Base-by-base conservation (phyloP, 192 early-diverging fungal species). In the Gonapodya prolifera region DNA sequence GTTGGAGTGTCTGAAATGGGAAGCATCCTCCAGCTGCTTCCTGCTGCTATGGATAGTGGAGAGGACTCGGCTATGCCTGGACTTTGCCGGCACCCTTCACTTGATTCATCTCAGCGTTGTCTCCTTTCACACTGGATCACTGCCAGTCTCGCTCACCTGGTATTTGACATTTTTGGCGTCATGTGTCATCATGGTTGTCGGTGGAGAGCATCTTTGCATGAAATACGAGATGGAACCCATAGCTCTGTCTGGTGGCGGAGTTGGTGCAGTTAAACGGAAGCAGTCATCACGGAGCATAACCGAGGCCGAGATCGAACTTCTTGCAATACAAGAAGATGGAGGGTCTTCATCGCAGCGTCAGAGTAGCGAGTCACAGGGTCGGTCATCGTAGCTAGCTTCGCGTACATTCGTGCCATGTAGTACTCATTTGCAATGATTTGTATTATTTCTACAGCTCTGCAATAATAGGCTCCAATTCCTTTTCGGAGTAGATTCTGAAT, bases 131-230 rank as follows among this genome's bases (percentile, higher is more conserved):
- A 84, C 83, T 34, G 81, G 85, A 1, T 82, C 81, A 31, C 30
- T 95, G n/a, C 92, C 93, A 0, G 83, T 83, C 18, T 82, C 83
- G 30, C 82, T 89, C 30, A 70, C 88, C 16, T 95, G 92, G 92
- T 95, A 92, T 91, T 36, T 88, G 17, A 71, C 87, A 17, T 85
- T 90, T 61, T 33, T 85, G 13, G 77, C 83, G 13, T 85, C 88
- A 0, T 78, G 84, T 8, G 78, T 81, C 0, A 84, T 91, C 35
- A 89, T 92, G 86, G 86, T 90, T 2, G 79, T 94, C 70, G 92
- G 92, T 2, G 92, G 91, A 23, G 92, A 95, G 80, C 88, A 92
- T 80, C 86, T 92, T 70, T 95, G 93, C 78, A 92, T 92, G 90
- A 87, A 87, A 73, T 80, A 84, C 78, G 93, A 95, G 78, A 87